These are phyloP conservation scores for Luffa aegyptiaca DNA, from an alignment of 306 rosid genomes.

Conservation along the genomic window DNA sequence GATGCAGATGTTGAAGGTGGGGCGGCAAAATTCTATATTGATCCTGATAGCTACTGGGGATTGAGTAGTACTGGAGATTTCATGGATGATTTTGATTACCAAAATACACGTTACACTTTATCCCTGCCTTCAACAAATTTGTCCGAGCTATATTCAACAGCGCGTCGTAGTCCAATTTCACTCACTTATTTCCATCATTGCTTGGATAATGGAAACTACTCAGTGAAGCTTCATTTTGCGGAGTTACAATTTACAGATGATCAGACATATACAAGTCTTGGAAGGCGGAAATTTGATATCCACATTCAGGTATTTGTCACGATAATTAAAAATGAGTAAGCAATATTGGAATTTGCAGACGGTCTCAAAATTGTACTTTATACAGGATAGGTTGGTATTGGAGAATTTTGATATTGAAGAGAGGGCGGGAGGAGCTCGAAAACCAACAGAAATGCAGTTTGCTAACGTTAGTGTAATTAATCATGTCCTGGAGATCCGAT, in stretches of 20 bases:
- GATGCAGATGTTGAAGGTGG: slow-evolving; percentile 34
- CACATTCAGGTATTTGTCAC: slow-evolving; percentile 50
- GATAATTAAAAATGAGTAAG: not conserved
- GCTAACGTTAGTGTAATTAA: slow-evolving; percentile 28
- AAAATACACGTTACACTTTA: slow-evolving; percentile 28
- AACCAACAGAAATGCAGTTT: slow-evolving; percentile 22
- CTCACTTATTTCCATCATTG: slow-evolving; percentile 64
- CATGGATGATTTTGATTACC: slow-evolving; percentile 32
- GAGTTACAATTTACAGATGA: slow-evolving; percentile 57
- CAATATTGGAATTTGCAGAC: not conserved
- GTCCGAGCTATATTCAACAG: slow-evolving; percentile 37
- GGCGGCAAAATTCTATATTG: slow-evolving; percentile 18
- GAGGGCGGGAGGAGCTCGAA: slow-evolving; percentile 26
- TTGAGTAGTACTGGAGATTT: slow-evolving; percentile 45
- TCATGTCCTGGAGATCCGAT: slow-evolving; percentile 45
- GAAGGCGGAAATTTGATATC: slow-evolving; percentile 51
- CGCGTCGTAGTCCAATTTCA: slow-evolving; percentile 48
- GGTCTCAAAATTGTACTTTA: not conserved
- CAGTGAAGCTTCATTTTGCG: slow-evolving; percentile 47
- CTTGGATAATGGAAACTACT: slow-evolving; percentile 59
- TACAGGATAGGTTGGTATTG: slow-evolving; percentile 35
- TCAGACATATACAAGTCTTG: slow-evolving; percentile 34
- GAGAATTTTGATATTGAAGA: slow-evolving; percentile 51
- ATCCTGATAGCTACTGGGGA: slow-evolving; percentile 26
- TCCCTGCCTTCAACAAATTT: slow-evolving; percentile 27